These are phyloP conservation scores for Raffaelea ambrosiae DNA, from an alignment of 2,329 filamentous ascomycete species.

Conservation along the genomic window DNA sequence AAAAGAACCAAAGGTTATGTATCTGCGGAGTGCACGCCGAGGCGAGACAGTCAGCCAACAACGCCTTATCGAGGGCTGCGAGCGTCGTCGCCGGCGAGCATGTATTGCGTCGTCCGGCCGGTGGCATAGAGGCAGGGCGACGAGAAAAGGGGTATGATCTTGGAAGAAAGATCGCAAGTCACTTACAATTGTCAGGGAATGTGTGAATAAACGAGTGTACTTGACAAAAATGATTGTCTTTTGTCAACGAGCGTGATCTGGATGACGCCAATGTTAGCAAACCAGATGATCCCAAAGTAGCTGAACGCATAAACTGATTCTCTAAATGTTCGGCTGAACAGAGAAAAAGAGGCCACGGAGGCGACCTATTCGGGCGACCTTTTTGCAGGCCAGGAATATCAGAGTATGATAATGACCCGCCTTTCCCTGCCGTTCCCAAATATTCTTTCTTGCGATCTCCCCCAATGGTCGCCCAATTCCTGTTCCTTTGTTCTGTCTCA, in stretches of 20 bases:
- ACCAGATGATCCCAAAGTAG: not conserved
- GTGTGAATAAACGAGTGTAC: constrained; percentile 46
- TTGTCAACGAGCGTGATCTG: constrained; percentile 41
- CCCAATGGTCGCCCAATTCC: too few relatives aligned
- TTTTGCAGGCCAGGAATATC: too few relatives aligned
- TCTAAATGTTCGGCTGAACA: constrained; percentile 18
- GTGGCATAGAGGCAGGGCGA: not conserved
- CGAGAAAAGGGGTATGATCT: not conserved
- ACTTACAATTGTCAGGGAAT: constrained; percentile 39
- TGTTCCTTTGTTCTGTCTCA: not conserved
- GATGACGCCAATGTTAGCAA: not conserved
- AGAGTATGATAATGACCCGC: too few relatives aligned
- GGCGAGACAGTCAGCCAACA: constrained; percentile 2
- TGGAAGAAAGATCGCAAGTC: not conserved
- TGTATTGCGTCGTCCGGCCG: too few relatives aligned
- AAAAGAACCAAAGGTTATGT: not conserved
- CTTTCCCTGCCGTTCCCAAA: too few relatives aligned
- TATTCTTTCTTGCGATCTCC: too few relatives aligned
- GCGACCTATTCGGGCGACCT: constrained; percentile 4
- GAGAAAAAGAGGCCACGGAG: not conserved
- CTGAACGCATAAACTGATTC: constrained; percentile 15
- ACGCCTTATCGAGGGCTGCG: not conserved
- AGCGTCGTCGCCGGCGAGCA: too few relatives aligned
- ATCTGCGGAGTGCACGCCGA: too few relatives aligned
- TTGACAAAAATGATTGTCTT: constrained; percentile 36